A percentile compares a stretch with the other conserved stretches of the same genome.
phyloP scores from a whole-genome alignment of 352 stramenopile species.

The Phytophthora pluvialis region DNA sequence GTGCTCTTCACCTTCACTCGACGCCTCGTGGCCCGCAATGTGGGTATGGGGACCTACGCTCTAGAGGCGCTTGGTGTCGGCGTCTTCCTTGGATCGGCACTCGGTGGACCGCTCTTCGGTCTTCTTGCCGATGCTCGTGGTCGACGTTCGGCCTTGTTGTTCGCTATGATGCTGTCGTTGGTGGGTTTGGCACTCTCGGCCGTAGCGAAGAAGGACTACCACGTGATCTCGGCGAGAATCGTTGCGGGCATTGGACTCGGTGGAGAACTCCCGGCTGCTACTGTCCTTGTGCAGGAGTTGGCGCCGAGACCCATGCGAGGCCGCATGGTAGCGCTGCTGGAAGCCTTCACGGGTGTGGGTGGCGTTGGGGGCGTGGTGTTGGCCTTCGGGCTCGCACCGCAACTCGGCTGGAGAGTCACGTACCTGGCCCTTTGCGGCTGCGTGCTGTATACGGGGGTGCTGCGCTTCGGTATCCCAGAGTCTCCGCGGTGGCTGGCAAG shows the following conservation, averaged over 20 bases:
- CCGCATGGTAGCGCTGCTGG: slow-evolving; percentile 38
- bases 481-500: slow-evolving; percentile 45
- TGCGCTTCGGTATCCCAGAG: slow-evolving; percentile 34
- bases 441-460: slow-evolving; percentile 31
- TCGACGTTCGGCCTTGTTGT: slow-evolving; percentile 30
- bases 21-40: slow-evolving; percentile 20
- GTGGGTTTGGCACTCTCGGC: slow-evolving; percentile 33
- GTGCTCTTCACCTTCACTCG: slow-evolving; percentile 46
- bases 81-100: slow-evolving; percentile 21
- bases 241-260: slow-evolving; percentile 41
- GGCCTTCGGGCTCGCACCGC: slow-evolving; percentile 28
- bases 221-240: slow-evolving; percentile 33
- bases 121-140: slow-evolving; percentile 33
- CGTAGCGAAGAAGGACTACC: slow-evolving; percentile 23
- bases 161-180: slow-evolving; percentile 38
- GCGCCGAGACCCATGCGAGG: slow-evolving; percentile 26
- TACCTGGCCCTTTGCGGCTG: slow-evolving; percentile 27
- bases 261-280: slow-evolving; percentile 40
- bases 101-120: slow-evolving; percentile 40
- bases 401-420: slow-evolving; percentile 37
- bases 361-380: slow-evolving; percentile 28
- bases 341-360: slow-evolving; percentile 40
- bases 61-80: slow-evolving; percentile 26
- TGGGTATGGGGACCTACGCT: slow-evolving; percentile 28
- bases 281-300: slow-evolving; percentile 44